A percentile compares a stretch with the other conserved stretches of the same genome.
Conservation (phyloP, 2,329 filamentous ascomycete genomes). For the Chrysoporthe austroafricana region DNA sequence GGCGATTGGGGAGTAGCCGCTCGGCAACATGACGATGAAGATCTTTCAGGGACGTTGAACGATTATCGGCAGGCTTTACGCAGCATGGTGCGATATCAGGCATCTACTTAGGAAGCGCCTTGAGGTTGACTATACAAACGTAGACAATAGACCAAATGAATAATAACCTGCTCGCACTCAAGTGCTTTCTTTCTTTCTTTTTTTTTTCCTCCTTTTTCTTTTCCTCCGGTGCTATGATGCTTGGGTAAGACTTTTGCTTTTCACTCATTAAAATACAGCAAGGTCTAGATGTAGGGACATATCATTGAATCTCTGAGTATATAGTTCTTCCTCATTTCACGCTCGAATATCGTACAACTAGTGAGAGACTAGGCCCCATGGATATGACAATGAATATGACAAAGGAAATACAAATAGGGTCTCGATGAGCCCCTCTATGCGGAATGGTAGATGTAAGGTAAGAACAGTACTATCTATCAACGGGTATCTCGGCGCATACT, state of each 20-base stretch:
- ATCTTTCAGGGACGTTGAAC: background rate
- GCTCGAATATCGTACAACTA: slow-evolving; percentile 9
- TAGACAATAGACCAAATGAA: background rate
- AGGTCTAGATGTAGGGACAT: background rate
- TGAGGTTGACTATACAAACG: background rate
- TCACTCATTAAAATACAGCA: background rate
- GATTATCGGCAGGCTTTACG: background rate
- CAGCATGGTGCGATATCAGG: background rate
- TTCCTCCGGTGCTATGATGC: background rate
- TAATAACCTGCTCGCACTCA: background rate
- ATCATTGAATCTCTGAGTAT: background rate
- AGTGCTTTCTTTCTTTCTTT: background rate
- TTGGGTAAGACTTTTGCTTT: background rate
- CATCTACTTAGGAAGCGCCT: background rate
- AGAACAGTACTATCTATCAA: slow-evolving; percentile 23
- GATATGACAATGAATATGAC: background rate
- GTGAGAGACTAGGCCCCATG: background rate
- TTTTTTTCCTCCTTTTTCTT: background rate
- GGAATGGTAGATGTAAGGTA: slow-evolving; percentile 21
- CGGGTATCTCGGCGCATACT: slow-evolving; percentile 20
- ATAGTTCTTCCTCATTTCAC: background rate
- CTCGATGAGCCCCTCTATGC: background rate
- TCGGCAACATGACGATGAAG: background rate
- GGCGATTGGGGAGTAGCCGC: background rate
- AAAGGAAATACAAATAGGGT: slow-evolving; percentile 10